phyloP scores from a whole-genome alignment of 2,329 filamentous ascomycete species.

The Calonectria fujianensis region DNA sequence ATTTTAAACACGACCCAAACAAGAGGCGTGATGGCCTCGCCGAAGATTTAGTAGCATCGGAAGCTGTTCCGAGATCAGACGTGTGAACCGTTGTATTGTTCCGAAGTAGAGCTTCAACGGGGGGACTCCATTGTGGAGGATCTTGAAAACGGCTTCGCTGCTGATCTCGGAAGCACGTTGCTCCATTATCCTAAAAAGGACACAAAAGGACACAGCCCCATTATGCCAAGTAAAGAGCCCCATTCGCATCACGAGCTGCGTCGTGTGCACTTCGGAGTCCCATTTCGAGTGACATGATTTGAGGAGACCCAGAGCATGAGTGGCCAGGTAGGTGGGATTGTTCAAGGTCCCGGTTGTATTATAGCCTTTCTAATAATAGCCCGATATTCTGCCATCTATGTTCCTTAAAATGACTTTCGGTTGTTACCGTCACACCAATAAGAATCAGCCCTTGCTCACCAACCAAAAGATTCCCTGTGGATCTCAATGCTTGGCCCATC shows the following conservation, averaged over 20 bases:
- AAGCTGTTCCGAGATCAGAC: not conserved
- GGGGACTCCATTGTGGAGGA: not conserved
- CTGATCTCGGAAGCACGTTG: not conserved
- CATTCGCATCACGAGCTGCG: not conserved
- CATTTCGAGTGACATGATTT: not conserved
- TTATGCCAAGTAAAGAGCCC: not conserved
- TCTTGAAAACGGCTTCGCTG: not conserved
- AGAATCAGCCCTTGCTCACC: not conserved
- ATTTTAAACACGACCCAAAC: not conserved
- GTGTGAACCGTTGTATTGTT: not conserved
- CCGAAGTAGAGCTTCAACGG: not conserved
- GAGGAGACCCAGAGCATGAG: not conserved
- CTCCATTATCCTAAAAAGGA: not conserved
- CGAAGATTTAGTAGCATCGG: not conserved
- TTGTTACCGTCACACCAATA: too few relatives aligned
- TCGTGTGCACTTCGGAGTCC: not conserved
- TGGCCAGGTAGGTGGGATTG: not conserved
- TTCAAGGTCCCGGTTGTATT: not conserved
- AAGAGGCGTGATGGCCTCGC: not conserved
- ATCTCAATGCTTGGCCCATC: constrained; percentile 19
- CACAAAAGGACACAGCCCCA: not conserved
- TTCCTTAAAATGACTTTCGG: too few relatives aligned
- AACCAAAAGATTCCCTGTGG: constrained; percentile 12
- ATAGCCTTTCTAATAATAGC: not conserved
- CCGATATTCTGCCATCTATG: not conserved